Base-by-base conservation (phyloP, 768 basidiomycete species). In the Russula compacta region DNA sequence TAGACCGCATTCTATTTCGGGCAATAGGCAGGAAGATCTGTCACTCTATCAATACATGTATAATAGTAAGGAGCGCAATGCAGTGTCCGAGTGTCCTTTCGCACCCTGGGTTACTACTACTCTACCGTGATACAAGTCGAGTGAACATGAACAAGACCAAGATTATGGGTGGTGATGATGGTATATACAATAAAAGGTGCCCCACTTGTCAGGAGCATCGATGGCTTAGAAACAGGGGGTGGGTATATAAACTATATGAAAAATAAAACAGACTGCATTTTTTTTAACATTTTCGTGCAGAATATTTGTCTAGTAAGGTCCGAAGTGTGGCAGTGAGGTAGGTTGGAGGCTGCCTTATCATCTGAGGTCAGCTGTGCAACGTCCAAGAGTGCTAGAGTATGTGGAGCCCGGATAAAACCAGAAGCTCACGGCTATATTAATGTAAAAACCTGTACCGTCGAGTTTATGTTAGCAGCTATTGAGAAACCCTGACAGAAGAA, bases 401-500 rank as follows among this genome's bases (percentile, higher is more conserved):
- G 66, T 69, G 17, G 74, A 73, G 29, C 71, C 77, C 4, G 79
- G 79, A 59, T 81, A 81, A 65, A 74, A 81, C 80, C 80, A 81
- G 68, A 81, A 81, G 6, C 75, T 73, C 39, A 82, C 78, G 29
- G 77, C 79, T 60, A 84, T 75, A 60, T 85, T 82, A 47, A 82
- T 68, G 69, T 83, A 84, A 17, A 83, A 72, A 61, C 78, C 79
- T 80, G 40, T 4, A 40, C 11, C 44, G 58, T 6, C 7, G 29
- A 14, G 15, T 29, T 33, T 12, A 42, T 50, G 4, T 62, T 21
- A 43, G 71, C 12, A 8, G 35, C 29, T 44, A 6, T n/a, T 15
- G 44, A 48, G 51, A 36, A 24, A 1, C 11, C 19, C 1, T 10
- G 35, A 8, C 42, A 5, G 43, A 54, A 39, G 43, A 46, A 14